Conservation (phyloP, 371 early-diverging fungal species). For the Fennellomyces sp. region DNA sequence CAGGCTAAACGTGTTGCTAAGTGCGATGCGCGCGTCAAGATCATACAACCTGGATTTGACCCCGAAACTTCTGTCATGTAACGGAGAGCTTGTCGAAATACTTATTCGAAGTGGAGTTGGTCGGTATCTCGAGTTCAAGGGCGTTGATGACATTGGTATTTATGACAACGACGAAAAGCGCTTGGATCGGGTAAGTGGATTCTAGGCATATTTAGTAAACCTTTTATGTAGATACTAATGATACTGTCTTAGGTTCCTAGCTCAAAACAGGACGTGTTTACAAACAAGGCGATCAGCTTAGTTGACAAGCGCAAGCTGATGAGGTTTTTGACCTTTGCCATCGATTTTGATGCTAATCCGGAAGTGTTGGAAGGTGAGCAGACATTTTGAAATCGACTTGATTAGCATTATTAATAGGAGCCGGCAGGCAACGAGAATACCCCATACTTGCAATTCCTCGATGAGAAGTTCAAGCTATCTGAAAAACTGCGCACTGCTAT, state of each 20-base stretch:
- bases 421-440: constrained; percentile 1
- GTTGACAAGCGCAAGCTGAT: constrained; percentile 90
- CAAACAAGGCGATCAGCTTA: constrained; percentile 69
- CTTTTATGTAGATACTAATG: background rate
- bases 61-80: constrained; percentile 76
- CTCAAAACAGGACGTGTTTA: constrained; percentile 94
- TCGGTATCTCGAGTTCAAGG: constrained; percentile 87
- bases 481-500: constrained; percentile 70
- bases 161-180: constrained; percentile 41
- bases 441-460: constrained; percentile 52
- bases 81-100: constrained; percentile 76
- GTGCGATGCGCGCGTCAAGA: constrained; percentile 50
- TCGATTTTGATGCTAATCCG: constrained; percentile 49
- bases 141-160: constrained; percentile 72
- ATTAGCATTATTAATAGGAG: background rate
- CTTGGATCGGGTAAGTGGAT: constrained; percentile 31
- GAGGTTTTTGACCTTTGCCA: constrained; percentile 80
- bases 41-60: constrained; percentile 79
- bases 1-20: constrained; percentile 30
- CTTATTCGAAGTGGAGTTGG: constrained; percentile 84
- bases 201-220: too few relatives aligned
- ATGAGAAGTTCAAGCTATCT: constrained; percentile 66
- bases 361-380: constrained; percentile 31
- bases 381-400: background rate
- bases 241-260: constrained; percentile 69